Conservation (phyloP, 306 rosid genomes). For the Inga leiocalycina region DNA sequence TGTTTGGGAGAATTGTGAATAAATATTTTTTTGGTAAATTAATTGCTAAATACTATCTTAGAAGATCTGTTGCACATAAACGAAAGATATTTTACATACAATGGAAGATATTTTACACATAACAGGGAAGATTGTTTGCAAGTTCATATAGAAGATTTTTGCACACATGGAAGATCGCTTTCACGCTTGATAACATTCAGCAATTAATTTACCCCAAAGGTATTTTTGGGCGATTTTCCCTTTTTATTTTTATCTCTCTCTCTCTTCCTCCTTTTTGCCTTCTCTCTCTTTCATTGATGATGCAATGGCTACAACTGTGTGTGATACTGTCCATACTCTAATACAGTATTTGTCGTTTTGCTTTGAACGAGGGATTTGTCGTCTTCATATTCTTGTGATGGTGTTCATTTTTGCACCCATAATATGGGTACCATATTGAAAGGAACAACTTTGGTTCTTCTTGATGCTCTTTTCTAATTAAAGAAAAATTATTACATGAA, state of each 20-base stretch:
- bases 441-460: neutral
- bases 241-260: constrained; percentile 20
- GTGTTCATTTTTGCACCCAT: neutral
- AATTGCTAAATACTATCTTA: too few species aligned
- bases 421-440: neutral
- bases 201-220: too few species aligned
- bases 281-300: neutral
- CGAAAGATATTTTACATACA: too few species aligned
- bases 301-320: neutral
- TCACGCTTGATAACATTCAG: too few species aligned
- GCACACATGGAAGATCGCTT: too few species aligned
- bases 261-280: neutral
- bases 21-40: too few species aligned
- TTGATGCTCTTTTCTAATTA: neutral
- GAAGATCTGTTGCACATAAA: too few species aligned
- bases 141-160: too few species aligned
- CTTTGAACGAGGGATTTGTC: neutral
- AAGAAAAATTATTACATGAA: neutral
- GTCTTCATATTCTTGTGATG: neutral
- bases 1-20: too few species aligned
- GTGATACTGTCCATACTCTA: constrained; percentile 2
- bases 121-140: too few species aligned
- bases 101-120: too few species aligned
- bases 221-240: neutral
- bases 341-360: neutral